phyloP scores from a whole-genome alignment of 768 basidiomycete species.

The Lactarius psammicola region DNA sequence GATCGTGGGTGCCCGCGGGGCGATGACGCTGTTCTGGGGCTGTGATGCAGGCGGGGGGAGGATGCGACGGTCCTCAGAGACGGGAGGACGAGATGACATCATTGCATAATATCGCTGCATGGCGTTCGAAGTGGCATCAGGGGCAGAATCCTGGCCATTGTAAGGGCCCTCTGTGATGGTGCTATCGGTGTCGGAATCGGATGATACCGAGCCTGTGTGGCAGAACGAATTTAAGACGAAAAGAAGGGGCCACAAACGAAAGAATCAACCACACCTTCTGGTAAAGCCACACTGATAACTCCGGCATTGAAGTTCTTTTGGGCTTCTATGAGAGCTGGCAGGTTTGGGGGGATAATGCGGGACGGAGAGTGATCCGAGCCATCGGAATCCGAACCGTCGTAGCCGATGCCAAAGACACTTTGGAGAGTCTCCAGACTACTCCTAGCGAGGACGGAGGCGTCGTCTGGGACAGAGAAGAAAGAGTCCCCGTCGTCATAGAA shows the following conservation, averaged over 20 bases:
- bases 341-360: conserved; percentile 24
- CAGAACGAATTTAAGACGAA: background rate
- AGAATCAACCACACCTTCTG: conserved; percentile 20
- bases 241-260: background rate
- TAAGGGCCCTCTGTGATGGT: conserved; percentile 28
- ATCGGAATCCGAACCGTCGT: conserved; percentile 10
- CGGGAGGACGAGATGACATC: conserved; percentile 25
- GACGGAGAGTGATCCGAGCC: conserved; percentile 21
- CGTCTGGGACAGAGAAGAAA: conserved; percentile 25
- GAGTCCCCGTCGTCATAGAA: conserved; percentile 27
- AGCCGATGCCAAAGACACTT: conserved; percentile 12
- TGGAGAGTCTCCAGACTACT: conserved; percentile 28
- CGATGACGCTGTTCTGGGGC: conserved; percentile 14
- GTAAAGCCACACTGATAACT: conserved; percentile 24
- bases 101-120: conserved; percentile 21
- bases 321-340: conserved; percentile 29
- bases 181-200: conserved; percentile 30
- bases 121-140: background rate
- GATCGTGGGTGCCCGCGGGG: conserved; percentile 17
- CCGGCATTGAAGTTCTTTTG: conserved; percentile 24
- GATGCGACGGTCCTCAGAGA: conserved; percentile 26
- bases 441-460: conserved; percentile 25
- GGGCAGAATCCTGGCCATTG: conserved; percentile 15
- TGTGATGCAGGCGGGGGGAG: conserved; percentile 21
- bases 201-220: conserved; percentile 24